phyloP scores from a whole-genome alignment of 345 rosid genomes.

The Cardamine chenopodiifolia region DNA sequence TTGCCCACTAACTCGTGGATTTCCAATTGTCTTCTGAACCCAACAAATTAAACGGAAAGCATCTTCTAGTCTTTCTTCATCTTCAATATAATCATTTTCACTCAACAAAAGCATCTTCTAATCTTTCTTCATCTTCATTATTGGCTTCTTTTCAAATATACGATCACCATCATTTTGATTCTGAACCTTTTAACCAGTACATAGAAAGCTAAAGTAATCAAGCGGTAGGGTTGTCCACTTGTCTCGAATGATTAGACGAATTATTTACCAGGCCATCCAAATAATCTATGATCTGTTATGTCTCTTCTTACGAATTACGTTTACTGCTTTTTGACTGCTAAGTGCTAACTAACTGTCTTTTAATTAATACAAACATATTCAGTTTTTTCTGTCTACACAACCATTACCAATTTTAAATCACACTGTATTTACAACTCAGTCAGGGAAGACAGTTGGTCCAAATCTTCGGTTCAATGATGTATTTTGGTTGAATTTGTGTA shows the following conservation, averaged over 20 bases:
- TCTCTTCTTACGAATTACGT: neutral
- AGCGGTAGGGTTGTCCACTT: no score
- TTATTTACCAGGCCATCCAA: constrained; percentile 12
- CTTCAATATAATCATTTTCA: no score
- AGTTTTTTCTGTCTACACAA: no score
- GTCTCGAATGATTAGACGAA: constrained; percentile 20
- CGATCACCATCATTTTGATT: constrained; percentile 30
- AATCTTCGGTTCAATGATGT: neutral
- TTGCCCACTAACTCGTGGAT: constrained; percentile 4
- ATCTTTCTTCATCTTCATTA: constrained; percentile 28
- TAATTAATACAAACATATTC: no score
- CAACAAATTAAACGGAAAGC: neutral
- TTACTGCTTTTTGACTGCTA: no score
- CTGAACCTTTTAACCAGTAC: constrained; percentile 19
- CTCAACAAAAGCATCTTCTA: constrained; percentile 1
- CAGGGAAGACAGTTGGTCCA: constrained; percentile 8
- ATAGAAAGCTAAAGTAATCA: no score
- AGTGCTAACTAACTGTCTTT: neutral
- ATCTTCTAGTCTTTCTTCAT: no score
- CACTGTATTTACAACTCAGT: no score
- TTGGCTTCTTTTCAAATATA: constrained; percentile 26
- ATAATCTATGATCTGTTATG: neutral
- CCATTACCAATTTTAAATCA: no score
- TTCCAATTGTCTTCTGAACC: neutral
- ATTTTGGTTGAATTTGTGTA: neutral